Percentiles rank a stretch among this genome's conserved stretches.
These are phyloP conservation scores for Lepidium aucheri DNA, from an alignment of 345 rosid genomes.

Conservation along the genomic window DNA sequence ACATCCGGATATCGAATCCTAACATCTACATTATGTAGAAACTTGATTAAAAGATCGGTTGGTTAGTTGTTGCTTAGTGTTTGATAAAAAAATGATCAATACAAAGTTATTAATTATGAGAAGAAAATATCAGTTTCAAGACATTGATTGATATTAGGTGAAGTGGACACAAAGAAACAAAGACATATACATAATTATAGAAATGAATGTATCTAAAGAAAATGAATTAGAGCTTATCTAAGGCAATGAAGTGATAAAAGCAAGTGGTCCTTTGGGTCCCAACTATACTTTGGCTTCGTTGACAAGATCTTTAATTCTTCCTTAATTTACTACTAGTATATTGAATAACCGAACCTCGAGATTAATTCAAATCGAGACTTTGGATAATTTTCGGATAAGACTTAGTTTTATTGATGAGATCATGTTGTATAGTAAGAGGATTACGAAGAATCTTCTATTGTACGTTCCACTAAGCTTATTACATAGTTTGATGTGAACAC, in stretches of 20 bases:
- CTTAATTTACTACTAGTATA: neutral
- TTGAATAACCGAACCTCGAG: neutral
- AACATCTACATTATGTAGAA: too few species aligned
- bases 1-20: too few species aligned
- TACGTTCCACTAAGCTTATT: neutral
- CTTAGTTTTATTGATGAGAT: neutral
- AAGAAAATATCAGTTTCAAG: neutral
- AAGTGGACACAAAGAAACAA: neutral
- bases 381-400: neutral
- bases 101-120: neutral
- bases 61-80: too few species aligned
- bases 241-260: slow-evolving; percentile 14
- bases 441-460: neutral
- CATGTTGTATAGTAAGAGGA: neutral
- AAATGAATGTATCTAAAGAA: neutral
- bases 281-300: slow-evolving; percentile 13
- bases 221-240: slow-evolving; percentile 26
- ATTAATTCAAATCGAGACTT: neutral
- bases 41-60: too few species aligned
- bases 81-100: too few species aligned
- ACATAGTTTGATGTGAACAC: slow-evolving; percentile 13
- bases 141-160: neutral
- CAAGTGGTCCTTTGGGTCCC: slow-evolving; percentile 26
- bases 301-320: slow-evolving; percentile 19
- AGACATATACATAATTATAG: neutral